Conservation (phyloP, 495 filamentous ascomycete species). For the Pyronema domesticum region DNA sequence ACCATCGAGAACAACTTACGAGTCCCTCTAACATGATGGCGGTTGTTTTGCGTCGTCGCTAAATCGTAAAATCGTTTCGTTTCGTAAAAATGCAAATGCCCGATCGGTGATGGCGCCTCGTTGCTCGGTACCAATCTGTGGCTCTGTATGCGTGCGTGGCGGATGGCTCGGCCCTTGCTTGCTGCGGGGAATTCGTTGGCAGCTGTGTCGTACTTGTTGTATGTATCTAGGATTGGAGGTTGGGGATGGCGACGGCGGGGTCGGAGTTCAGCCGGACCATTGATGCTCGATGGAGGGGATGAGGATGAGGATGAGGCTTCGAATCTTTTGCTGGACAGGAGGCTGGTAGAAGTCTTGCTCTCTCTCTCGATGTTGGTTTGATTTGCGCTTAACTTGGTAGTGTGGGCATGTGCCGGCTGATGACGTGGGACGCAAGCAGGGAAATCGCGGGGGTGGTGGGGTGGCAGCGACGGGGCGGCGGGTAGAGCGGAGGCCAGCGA, state of each 20-base stretch:
- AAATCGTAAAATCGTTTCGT: neutral
- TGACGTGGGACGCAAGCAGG: neutral
- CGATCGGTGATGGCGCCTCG: neutral
- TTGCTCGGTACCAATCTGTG: neutral
- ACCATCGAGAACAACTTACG: constrained; percentile 23
- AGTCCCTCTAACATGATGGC: constrained; percentile 45
- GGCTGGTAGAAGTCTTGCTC: neutral
- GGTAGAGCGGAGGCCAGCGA: too few relatives aligned
- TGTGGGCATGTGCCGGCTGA: neutral
- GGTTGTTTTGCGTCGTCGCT: neutral
- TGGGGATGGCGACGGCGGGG: neutral
- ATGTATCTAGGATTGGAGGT: neutral
- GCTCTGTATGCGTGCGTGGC: neutral
- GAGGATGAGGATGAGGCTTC: neutral
- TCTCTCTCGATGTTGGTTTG: neutral
- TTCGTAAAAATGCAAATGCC: neutral
- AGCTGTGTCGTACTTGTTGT: neutral
- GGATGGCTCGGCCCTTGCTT: neutral
- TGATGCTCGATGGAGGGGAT: neutral
- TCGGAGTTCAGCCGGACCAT: neutral
- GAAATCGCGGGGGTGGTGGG: neutral
- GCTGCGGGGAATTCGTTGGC: neutral
- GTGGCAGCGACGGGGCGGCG: neutral
- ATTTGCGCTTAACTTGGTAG: neutral
- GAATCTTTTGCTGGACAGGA: neutral